Base-by-base conservation (phyloP, 1,139 yeast genomes). In the Pneumocystis carinii region DNA sequence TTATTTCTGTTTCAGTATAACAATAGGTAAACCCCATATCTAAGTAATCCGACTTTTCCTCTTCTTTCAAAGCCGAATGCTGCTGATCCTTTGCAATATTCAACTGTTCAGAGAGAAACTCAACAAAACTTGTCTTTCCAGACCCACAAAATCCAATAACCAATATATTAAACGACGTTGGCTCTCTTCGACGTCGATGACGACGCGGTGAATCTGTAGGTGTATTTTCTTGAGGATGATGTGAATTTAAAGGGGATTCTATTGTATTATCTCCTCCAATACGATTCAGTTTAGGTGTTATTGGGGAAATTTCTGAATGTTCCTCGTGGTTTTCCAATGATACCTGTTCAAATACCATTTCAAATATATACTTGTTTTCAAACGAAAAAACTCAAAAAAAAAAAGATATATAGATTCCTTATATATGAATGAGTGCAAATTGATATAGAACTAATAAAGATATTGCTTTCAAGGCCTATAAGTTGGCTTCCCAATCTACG, bases 301-400 rank as follows among this genome's bases (percentile, higher is more conserved):
- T 8, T 10, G 55, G 55, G 1, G 55, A 48, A 24, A n/a, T 12
- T 24, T 48, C 55, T 2, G 3, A 32, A 2, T 32, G 32, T 12
- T 48, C 55, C 19, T 48, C 32, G 4, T 67, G 64, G 12, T 64
- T 61, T 41, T 62, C 67, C 14, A 66, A 64, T 10, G 32, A 67
- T n/a, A 62, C 64, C 3, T 67, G 67, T 48, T 66, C 64, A 27
- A 64, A 57, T 42, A 66, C 66, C 24, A 66, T 63, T 62, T 39
- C 65, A 64, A 53, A 32, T 59, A n/a, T 17, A 35, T 57, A 39
- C 14, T 35, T 41, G 29, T 12, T 24, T 48, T 48, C 15, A 24
- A 24, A 17, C 10, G n/a, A 48, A 48, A 10, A 48, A 24, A 24
- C 6, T 12, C 29, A 27, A 4, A 17, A 17, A 17, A 41, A 17